Evolutionary conservation across 2,329 filamentous ascomycete genomes (phyloP), one percentile per base, ranked within the genome.

Genomic region (Fusarium sp.): DNA sequence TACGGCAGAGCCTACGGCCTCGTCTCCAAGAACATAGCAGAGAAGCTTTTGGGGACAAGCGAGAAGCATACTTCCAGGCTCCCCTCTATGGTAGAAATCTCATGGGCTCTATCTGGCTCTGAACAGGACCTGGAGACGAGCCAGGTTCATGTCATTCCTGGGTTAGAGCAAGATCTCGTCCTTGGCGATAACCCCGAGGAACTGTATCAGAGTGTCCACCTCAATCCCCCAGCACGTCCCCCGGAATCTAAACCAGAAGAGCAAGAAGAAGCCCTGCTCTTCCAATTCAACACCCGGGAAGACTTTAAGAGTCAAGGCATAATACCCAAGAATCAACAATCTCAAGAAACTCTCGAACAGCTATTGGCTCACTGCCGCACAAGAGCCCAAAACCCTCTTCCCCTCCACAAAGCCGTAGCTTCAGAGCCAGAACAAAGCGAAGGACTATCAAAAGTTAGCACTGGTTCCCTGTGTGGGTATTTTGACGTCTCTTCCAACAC

Each of bases 161-260:
- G n/a, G 7, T n/a, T 70, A 24, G 16, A 70, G 16, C 59, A 70
- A 7, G 67, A 70, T 14, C 51, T 70, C n/a, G 26, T 70, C 22
- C 59, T 70, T 8, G 65, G 67, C 18, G 33, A 54, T n/a, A 39
- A 48, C 11, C 54, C 51, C 1, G 31, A 70, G 10, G 59, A 70
- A 20, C 28, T 70, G 4, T 54, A 38, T 14, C 35, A 55, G 33
- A 70, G 67, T 28, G 31, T 70, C 30, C 59, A 53, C 13, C 31
- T 69, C 24, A 33, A 30, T 31, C 35, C 24, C 18, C 51, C 66
- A 30, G 38, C 44, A 38, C 31, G n/a, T 11, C 22, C n/a, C 20
- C 30, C 39, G 22, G 35, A 15, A 18, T 22, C 16, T 48, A 33
- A 47, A 24, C 15, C 39, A 45, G 20, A n/a, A 50, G 38, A 41